Conservation (phyloP, 2,329 filamentous ascomycete genomes). For the Colletotrichum melonis region DNA sequence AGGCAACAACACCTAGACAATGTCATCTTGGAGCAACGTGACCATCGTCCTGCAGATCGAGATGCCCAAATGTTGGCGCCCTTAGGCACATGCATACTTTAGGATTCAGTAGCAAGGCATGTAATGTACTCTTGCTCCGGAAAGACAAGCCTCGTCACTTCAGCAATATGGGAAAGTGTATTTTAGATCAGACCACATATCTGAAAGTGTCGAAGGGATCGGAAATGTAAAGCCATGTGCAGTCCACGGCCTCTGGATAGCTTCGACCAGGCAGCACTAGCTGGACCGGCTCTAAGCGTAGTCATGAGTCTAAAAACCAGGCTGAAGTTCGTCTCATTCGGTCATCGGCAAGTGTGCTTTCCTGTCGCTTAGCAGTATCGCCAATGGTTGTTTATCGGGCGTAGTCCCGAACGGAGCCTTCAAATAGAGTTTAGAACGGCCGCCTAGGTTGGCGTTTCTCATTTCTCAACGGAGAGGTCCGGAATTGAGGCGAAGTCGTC, state of each 20-base stretch:
- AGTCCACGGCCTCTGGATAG: neutral
- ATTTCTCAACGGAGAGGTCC: slow-evolving; percentile 16
- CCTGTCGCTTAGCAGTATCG: neutral
- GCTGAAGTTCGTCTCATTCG: neutral
- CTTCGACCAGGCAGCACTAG: too few relatives aligned
- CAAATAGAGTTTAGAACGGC: slow-evolving; percentile 16
- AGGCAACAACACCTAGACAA: neutral
- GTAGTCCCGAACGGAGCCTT: slow-evolving; percentile 5
- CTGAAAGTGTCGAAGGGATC: neutral
- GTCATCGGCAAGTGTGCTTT: neutral
- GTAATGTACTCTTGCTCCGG: neutral
- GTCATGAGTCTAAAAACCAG: neutral
- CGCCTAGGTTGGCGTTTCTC: neutral
- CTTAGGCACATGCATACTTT: neutral
- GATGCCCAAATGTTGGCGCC: neutral
- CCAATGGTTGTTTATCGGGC: slow-evolving; percentile 6
- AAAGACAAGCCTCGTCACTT: neutral
- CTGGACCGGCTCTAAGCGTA: neutral
- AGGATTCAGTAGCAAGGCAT: neutral
- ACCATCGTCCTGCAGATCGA: neutral
- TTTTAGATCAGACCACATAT: neutral
- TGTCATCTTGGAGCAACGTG: neutral
- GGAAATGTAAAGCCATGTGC: neutral
- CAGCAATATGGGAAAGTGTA: neutral
- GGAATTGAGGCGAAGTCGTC: slow-evolving; percentile 18